Base-by-base conservation (phyloP, 352 stramenopile species). In the Pythium sp. region DNA sequence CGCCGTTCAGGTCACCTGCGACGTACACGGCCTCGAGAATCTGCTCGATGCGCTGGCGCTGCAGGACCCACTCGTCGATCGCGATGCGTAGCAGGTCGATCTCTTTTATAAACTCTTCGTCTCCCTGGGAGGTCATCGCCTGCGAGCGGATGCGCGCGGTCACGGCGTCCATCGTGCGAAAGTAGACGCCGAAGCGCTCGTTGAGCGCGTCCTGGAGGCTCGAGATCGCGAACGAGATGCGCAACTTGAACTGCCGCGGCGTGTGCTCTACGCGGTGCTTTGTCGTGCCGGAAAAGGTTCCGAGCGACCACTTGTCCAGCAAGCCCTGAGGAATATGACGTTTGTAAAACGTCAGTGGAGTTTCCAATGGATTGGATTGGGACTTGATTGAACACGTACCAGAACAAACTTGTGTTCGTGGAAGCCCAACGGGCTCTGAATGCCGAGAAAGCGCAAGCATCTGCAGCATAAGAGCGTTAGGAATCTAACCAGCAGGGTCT, bases 391-490 rank as follows among this genome's bases (percentile, higher is more conserved):
- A 28, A 9, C 18, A 24, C 65, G 11, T 75, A 88, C 81, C 58
- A 93, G 49, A n/a, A 91, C 73, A 64, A 91, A 92, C 57, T 92
- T 91, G 58, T 90, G 86, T 18, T 91, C 82, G 67, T 90, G 81
- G 26, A 84, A 94, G 18, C 84, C 84, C 49, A 92, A 72, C 24
- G 77, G 69, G 11, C 49, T 90, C 55, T 90, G 74, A 65, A 91
- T 85, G 47, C 81, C 84, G 47, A 94, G 79, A 57, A 92, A 94
- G 14, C 82, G 81, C 41, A 91, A 56, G 47, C 79, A 87, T n/a
- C 72, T 80, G 26, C n/a, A 62, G 62, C 6, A 32, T 15, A 5
- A 9, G 8, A 20, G 38, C 5, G 20, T 49, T 22, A 62, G 41
- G 20, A 36, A 41, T 8, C 5, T 15, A 0, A 26, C 26, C 32